Conservation (phyloP, 306 rosid genomes). For the Mimosa pudica region DNA sequence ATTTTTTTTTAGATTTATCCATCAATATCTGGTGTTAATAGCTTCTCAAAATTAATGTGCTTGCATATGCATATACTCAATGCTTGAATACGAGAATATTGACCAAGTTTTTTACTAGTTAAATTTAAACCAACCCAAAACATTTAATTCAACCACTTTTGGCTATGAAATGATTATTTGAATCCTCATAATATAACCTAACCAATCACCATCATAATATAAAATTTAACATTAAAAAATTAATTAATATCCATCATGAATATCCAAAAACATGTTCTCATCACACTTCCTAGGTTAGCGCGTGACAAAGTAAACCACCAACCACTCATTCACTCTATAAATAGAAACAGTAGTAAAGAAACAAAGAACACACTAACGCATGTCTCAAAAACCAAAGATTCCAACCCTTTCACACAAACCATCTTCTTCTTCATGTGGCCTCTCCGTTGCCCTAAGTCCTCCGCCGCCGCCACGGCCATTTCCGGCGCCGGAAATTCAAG, state of each 20-base stretch:
- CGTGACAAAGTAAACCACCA: neutral
- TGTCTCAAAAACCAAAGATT: neutral
- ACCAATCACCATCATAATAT: neutral
- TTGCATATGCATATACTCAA: too few relatives aligned
- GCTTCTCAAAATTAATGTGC: too few relatives aligned
- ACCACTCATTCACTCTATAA: neutral
- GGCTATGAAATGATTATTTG: neutral
- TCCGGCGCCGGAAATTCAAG: neutral
- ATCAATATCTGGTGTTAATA: too few relatives aligned
- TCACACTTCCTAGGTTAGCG: neutral
- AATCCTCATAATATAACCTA: neutral
- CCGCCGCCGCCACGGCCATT: neutral
- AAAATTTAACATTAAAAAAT: neutral
- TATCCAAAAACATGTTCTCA: neutral
- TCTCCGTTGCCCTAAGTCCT: constrained; percentile 27
- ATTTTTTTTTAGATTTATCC: too few relatives aligned
- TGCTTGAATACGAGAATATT: too few relatives aligned
- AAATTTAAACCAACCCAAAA: too few relatives aligned
- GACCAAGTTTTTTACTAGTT: too few relatives aligned
- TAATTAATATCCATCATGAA: too few relatives aligned
- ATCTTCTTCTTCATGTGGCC: constrained; percentile 43
- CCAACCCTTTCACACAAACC: neutral
- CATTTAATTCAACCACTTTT: too few relatives aligned
- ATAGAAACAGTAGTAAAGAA: constrained; percentile 14
- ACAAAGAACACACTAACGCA: neutral